Evolutionary conservation across 78 protist genomes (phyloP).

Genomic region (Isochrysis galbana): DNA sequence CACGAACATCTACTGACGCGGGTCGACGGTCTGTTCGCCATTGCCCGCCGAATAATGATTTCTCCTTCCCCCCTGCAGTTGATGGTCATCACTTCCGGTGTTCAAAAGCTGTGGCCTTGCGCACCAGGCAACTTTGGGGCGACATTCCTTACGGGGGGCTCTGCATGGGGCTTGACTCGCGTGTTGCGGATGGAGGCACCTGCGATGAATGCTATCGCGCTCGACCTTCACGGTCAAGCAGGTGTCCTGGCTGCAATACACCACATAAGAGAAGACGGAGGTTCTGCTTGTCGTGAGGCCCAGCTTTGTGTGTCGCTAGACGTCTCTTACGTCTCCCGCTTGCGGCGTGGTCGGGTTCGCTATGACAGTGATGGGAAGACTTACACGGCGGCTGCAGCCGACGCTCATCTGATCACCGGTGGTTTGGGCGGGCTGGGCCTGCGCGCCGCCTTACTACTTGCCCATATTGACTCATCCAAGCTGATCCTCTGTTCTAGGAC

Average conservation of each 20-base stretch:
- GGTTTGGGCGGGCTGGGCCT: conserved; percentile 44
- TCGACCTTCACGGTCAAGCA: background rate
- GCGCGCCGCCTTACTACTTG: background rate
- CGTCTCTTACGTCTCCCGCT: background rate
- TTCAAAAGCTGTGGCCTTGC: background rate
- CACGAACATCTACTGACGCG: too few species aligned
- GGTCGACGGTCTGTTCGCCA: background rate
- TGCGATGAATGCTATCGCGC: background rate
- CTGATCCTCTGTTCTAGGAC: background rate
- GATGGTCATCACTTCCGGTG: background rate
- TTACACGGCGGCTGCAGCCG: background rate
- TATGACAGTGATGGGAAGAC: background rate
- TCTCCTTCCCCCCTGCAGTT: background rate
- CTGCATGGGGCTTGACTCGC: background rate
- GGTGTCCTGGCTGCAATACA: background rate
- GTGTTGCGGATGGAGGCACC: background rate
- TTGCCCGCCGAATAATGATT: background rate
- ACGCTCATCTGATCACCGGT: conserved; percentile 23
- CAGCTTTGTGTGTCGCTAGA: too few species aligned
- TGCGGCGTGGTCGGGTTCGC: background rate
- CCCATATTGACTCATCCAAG: background rate
- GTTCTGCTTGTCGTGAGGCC: too few species aligned
- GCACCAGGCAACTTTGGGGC: background rate
- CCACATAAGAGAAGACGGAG: background rate
- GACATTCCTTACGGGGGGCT: background rate